Conservation (phyloP, 768 basidiomycete species). For the Auricularia sp. region DNA sequence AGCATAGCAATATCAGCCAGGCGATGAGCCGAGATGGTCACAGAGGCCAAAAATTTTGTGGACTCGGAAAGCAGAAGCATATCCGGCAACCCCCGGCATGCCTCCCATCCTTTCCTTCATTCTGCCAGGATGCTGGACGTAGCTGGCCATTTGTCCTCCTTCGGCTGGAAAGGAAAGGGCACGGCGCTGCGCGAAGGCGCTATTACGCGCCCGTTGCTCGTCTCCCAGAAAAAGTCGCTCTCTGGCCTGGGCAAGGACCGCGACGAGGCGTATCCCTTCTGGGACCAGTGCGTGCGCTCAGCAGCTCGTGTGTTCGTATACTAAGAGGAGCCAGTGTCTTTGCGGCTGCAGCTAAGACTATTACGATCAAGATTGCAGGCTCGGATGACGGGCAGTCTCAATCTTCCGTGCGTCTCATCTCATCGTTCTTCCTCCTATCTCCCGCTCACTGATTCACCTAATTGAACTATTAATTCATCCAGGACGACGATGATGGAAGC, state of each 20-base stretch:
- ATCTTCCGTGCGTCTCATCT: constrained; percentile 2
- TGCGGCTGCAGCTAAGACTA: constrained; percentile 68
- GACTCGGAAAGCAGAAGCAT: too few relatives aligned
- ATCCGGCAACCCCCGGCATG: too few relatives aligned
- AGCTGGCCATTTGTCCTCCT: constrained; percentile 60
- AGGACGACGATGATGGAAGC: not conserved
- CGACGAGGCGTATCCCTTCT: constrained; percentile 94
- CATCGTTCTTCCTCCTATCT: not conserved
- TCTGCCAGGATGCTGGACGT: constrained; percentile 38
- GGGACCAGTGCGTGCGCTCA: constrained; percentile 75
- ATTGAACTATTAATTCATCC: not conserved
- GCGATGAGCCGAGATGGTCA: too few relatives aligned
- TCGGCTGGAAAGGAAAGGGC: constrained; percentile 86
- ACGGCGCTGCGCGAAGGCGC: constrained; percentile 77
- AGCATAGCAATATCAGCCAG: too few relatives aligned
- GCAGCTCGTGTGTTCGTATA: not conserved
- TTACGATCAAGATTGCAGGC: constrained; percentile 54
- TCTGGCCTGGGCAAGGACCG: constrained; percentile 84
- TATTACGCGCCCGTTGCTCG: constrained; percentile 62
- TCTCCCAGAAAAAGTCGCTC: constrained; percentile 79
- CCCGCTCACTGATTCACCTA: too few relatives aligned
- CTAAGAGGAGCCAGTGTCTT: not conserved
- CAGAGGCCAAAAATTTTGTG: too few relatives aligned
- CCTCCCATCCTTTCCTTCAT: not conserved
- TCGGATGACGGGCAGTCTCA: constrained; percentile 11